A percentile compares a stretch with the other conserved stretches of the same genome.
Conservation (phyloP, 768 basidiomycete species). For the Suillus spraguei region DNA sequence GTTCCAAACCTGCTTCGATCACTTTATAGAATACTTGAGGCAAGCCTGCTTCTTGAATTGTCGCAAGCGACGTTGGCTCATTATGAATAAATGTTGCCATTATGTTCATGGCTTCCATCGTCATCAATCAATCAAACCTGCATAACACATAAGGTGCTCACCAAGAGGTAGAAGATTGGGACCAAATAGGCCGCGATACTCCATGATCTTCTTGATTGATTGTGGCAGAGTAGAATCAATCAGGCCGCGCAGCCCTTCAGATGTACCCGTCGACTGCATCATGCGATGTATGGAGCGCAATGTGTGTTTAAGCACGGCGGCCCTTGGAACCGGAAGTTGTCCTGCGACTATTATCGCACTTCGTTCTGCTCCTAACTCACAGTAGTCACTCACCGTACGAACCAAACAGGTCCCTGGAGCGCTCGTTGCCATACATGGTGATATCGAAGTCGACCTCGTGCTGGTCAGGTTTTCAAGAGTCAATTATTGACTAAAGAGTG, state of each 20-base stretch:
- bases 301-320: constrained; percentile 86
- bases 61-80: constrained; percentile 90
- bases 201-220: constrained; percentile 87
- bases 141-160: constrained; percentile 37
- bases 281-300: constrained; percentile 93
- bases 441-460: constrained; percentile 70
- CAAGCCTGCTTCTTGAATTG: constrained; percentile 90
- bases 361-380: not conserved
- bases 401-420: constrained; percentile 48
- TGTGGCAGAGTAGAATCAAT: constrained; percentile 88
- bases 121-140: constrained; percentile 12
- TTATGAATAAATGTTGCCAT: constrained; percentile 98
- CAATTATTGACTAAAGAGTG: constrained; percentile 14
- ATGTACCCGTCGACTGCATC: constrained; percentile 94
- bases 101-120: constrained; percentile 73
- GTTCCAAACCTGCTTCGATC: constrained; percentile 83
- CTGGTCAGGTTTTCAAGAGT: constrained; percentile 36
- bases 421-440: constrained; percentile 51
- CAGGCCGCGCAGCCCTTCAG: constrained; percentile 91
- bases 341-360: constrained; percentile 40
- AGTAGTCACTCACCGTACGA: constrained; percentile 48
- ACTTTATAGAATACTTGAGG: constrained; percentile 89
- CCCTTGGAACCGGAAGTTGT: constrained; percentile 71
- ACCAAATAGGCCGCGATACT: constrained; percentile 82
- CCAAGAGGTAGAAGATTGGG: constrained; percentile 84